phyloP scores from a whole-genome alignment of 1,284 basidiomycete species.

The Melampsora abietis-canadensis region DNA sequence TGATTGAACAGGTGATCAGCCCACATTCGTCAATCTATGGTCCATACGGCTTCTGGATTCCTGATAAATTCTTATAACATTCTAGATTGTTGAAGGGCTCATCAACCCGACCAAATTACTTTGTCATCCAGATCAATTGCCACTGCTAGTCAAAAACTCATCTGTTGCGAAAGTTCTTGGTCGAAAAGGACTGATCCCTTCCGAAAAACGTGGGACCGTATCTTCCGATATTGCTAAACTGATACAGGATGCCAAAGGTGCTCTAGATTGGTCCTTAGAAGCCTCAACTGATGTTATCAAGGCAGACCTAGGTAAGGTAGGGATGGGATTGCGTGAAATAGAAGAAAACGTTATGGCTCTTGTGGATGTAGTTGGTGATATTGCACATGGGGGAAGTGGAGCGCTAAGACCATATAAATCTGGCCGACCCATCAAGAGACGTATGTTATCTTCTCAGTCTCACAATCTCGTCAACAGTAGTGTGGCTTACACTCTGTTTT shows the following conservation, averaged over 20 bases:
- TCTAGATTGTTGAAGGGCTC: constrained; percentile 20
- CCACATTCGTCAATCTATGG: too few relatives aligned
- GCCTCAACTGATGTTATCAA: background rate
- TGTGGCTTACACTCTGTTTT: background rate
- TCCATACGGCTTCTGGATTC: too few relatives aligned
- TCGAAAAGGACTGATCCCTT: constrained; percentile 92
- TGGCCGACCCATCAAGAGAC: constrained; percentile 32
- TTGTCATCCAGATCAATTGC: constrained; percentile 74
- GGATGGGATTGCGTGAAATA: constrained; percentile 27
- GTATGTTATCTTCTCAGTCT: background rate
- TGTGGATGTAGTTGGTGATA: constrained; percentile 12
- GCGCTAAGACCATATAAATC: constrained; percentile 23
- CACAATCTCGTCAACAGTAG: background rate
- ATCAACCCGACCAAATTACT: constrained; percentile 66
- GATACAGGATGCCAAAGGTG: constrained; percentile 73
- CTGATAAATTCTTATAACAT: background rate
- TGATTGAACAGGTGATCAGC: constrained; percentile 70
- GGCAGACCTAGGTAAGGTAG: constrained; percentile 11
- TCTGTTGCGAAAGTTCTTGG: constrained; percentile 84
- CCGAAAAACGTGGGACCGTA: constrained; percentile 87
- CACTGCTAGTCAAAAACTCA: constrained; percentile 64
- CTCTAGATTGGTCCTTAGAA: constrained; percentile 89
- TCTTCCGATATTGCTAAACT: constrained; percentile 78
- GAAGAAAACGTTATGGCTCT: constrained; percentile 34
- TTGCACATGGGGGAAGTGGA: constrained; percentile 29